Base-by-base conservation (phyloP, 192 early-diverging fungal species). In the Umbelopsis ramanniana region DNA sequence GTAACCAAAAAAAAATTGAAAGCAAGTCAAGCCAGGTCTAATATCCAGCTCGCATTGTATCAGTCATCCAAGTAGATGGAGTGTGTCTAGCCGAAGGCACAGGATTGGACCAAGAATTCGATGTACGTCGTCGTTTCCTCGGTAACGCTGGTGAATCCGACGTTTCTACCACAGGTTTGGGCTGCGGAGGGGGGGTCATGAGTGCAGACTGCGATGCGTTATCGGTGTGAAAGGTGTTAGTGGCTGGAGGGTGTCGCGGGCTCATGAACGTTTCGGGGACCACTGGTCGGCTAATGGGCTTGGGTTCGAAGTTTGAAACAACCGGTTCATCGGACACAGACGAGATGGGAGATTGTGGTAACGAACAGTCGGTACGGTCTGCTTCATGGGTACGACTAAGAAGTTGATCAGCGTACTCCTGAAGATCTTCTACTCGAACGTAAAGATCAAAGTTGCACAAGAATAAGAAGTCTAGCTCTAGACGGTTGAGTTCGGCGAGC, bases 401-500 rank as follows among this genome's bases (percentile, higher is more conserved):
- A 37, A 93, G 77, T 73, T 88, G 88, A 48, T 87, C 83, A 14
- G 89, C 91, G 26, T 89, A 82, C 12, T 74, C 74, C 66, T 93
- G 86, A 22, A 93, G 72, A 66, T 92, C 86, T 5, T 85, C 78
- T 8, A 83, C 71, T 47, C 84, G 83, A 7, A 92, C 84, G 66
- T 89, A 85, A 22, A 93, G 80, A 57, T 93, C 86, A 71, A 93
- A 93, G 60, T 87, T 83, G 37, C 84, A 84, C 15, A 92, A 76
- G 52, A 93, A 91, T 46, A 93, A 73, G 45, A 93, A 85, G 82
- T 93, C 90, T 52, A 93, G 69, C 69, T 93, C 92, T 19, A 93
- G 75, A 69, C 89, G 87, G 72, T 93, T 93, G 71, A 93, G 75
- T 74, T 93, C 92, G 0, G 70, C 76, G 23, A 91, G 68, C 0